Conservation (phyloP, 495 filamentous ascomycete species). For the Venustampulla echinocandica region DNA sequence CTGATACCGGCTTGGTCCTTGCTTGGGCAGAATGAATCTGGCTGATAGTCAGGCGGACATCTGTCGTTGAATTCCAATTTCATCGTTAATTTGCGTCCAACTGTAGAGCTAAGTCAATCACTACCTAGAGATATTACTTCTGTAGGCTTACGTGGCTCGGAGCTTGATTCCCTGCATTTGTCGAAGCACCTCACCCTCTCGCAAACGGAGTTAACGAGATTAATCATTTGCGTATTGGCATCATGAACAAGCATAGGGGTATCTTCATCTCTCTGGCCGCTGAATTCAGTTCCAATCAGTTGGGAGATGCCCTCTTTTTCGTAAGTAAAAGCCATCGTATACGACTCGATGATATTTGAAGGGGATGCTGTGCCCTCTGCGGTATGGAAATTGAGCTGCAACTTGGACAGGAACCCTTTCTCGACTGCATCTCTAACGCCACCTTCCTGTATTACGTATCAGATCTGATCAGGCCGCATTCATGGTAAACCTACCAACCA, state of each 20-base stretch:
- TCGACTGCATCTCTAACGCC: conserved; percentile 17
- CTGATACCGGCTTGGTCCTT: not conserved
- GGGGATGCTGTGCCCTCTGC: not conserved
- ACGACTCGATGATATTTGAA: conserved; percentile 16
- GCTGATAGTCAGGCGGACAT: conserved; percentile 7
- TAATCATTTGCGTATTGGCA: not conserved
- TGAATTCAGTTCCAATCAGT: conserved; percentile 1
- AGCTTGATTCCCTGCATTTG: not conserved
- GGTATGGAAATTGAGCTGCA: conserved; percentile 17
- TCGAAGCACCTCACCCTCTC: not conserved
- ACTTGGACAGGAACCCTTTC: conserved; percentile 14
- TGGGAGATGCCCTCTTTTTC: not conserved
- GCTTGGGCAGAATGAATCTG: conserved; percentile 6
- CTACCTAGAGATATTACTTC: not conserved
- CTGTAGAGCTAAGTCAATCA: not conserved
- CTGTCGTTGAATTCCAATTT: conserved; percentile 4
- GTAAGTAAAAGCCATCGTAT: conserved; percentile 18
- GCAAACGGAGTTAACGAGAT: not conserved
- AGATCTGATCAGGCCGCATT: not conserved
- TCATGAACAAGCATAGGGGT: not conserved
- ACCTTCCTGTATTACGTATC: conserved; percentile 11
- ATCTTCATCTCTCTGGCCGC: not conserved
- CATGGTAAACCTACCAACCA: conserved; percentile 15
- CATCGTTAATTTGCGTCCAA: not conserved
- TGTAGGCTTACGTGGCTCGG: not conserved